Evolutionary conservation across 2,329 filamentous ascomycete species (phyloP), one percentile per base, ranked within the genome.

Genomic region (Diaporthe citriasiana): DNA sequence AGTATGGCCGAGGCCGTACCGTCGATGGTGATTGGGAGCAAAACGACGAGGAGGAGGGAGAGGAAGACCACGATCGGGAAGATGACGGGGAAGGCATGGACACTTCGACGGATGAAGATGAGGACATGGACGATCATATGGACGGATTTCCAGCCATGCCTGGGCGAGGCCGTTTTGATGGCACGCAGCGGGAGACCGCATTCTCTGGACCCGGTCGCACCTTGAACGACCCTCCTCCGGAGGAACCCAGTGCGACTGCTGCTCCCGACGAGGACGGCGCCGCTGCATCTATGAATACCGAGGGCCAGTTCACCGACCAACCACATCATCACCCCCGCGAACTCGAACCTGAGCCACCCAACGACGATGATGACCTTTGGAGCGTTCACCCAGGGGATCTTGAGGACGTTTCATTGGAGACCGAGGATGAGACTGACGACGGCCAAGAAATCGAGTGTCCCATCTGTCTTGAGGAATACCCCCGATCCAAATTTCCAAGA

Each of bases 401-500:
- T 27, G n/a, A 7, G 2, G 27, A 33, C 10, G 4, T 5, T 17
- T 15, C 27, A 15, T 17, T 38, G 7, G n/a, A 27, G n/a, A 8
- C 6, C 9, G n/a, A 40, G 13, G 51, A 33, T 0, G 12, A 17
- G 33, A 4, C 25, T 50, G 40, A 50, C 13, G 33, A 51, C 15
- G 53, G 5, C 3, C 71, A 71, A 40, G 71, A 71, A 17, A 71
- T 69, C 33, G 74, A 75, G 57, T 75, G 74, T 30, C 60, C 74
- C 4, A 74, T 75, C 45, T 75, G 74, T 47, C 42, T 73, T 13
- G 71, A 73, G 9, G 66, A 73, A 13, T 73, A 71, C 60, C 72
- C 68, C 10, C 53, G 30, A 33, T 75, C 71, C n/a, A 38, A 25
- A 7, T 74, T 75, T n/a, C 74, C 74, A 8, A 73, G 45, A 33